Percentiles rank a stretch among this genome's conserved stretches.
Conservation (phyloP, 164 flowering plant species). For the Protea cynaroides region DNA sequence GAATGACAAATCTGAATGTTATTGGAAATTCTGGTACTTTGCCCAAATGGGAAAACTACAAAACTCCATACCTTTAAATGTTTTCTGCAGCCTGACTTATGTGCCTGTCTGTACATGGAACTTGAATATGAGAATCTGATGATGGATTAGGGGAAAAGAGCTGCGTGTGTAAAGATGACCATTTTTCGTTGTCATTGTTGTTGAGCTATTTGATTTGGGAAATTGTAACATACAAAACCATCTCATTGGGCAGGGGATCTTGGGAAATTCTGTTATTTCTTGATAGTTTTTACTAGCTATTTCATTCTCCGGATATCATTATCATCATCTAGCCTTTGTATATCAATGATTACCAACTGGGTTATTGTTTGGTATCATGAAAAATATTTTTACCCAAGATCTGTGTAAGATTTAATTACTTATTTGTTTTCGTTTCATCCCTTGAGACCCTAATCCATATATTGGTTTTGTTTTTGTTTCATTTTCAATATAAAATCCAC, state of each 20-base stretch:
- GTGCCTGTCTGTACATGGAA: too few species aligned
- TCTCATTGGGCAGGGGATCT: too few species aligned
- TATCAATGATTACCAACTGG: neutral
- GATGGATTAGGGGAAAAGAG: too few species aligned
- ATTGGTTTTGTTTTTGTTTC: neutral
- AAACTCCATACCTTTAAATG: too few species aligned
- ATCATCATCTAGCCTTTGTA: neutral
- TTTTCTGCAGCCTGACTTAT: too few species aligned
- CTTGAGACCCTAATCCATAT: neutral
- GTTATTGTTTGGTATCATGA: neutral
- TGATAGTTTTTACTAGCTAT: neutral
- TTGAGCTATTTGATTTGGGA: neutral
- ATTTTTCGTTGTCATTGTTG: neutral
- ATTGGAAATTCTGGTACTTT: too few species aligned
- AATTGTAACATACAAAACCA: too few species aligned
- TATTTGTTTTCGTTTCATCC: neutral
- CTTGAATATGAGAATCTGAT: too few species aligned
- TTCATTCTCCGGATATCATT: neutral
- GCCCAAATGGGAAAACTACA: too few species aligned
- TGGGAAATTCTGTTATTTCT: neutral
- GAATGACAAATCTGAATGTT: too few species aligned
- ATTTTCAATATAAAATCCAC: neutral
- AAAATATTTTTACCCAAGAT: neutral
- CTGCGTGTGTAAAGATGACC: too few species aligned
- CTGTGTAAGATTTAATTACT: neutral